Evolutionary conservation across 164 flowering plant species (phyloP).

Genomic region (Vitis vinifera): DNA sequence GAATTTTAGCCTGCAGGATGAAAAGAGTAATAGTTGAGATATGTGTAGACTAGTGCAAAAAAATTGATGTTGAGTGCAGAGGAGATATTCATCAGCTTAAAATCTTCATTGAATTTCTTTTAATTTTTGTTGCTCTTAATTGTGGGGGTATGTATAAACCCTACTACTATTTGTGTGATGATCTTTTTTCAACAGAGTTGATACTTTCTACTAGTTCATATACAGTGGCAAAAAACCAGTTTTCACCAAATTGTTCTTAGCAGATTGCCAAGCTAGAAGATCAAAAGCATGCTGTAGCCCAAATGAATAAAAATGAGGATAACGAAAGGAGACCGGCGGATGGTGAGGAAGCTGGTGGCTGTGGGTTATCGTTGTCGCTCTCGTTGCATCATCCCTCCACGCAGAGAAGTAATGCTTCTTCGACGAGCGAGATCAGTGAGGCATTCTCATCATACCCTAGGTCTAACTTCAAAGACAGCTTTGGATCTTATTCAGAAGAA

Average conservation of each 20-base stretch:
- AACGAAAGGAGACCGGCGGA: not conserved
- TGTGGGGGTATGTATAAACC: too few relatives aligned
- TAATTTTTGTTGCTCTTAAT: too few relatives aligned
- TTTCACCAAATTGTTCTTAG: not conserved
- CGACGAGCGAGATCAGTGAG: constrained; percentile 58
- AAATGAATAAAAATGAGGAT: not conserved
- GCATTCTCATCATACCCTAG: constrained; percentile 37
- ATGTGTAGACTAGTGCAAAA: too few relatives aligned
- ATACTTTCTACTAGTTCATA: too few relatives aligned
- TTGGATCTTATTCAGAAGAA: constrained; percentile 21
- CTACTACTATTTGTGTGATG: too few relatives aligned
- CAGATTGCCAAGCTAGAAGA: constrained; percentile 16
- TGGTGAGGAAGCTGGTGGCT: constrained; percentile 24
- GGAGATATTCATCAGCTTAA: too few relatives aligned
- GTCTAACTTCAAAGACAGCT: constrained; percentile 30
- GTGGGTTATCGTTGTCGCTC: constrained; percentile 48
- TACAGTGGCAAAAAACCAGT: not conserved
- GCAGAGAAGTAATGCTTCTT: constrained; percentile 37
- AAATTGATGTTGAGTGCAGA: too few relatives aligned
- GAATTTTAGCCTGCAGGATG: too few relatives aligned
- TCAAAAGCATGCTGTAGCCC: constrained; percentile 1
- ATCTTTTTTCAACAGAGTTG: too few relatives aligned
- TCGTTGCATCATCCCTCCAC: constrained; percentile 39
- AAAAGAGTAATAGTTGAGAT: too few relatives aligned
- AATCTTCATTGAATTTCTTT: too few relatives aligned